These are phyloP conservation scores for Citrus hindsii DNA, from an alignment of 345 rosid genomes.

Conservation along the genomic window DNA sequence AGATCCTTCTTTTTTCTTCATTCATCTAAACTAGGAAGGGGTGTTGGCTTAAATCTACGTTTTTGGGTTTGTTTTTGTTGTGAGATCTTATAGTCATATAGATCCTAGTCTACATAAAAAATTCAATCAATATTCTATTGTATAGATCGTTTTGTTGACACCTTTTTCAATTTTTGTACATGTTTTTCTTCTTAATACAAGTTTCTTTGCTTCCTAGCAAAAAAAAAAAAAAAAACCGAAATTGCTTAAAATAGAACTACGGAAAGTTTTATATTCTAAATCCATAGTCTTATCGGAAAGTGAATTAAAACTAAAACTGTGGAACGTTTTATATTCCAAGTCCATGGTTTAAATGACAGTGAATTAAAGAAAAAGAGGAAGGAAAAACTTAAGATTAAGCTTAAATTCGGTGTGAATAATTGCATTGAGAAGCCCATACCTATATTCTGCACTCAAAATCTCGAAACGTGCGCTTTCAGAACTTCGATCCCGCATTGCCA, in stretches of 20 bases:
- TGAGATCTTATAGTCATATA: too few relatives aligned
- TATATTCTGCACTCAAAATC: constrained; percentile 67
- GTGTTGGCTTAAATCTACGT: too few relatives aligned
- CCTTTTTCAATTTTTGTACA: too few relatives aligned
- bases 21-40: too few relatives aligned
- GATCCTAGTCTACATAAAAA: too few relatives aligned
- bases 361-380: background rate
- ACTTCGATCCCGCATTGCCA: constrained; percentile 89
- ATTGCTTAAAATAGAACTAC: background rate
- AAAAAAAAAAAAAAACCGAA: background rate
- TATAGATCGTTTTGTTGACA: too few relatives aligned
- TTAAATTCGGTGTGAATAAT: background rate
- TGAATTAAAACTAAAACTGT: background rate
- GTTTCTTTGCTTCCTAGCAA: too few relatives aligned
- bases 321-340: background rate
- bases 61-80: too few relatives aligned
- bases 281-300: background rate
- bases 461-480: constrained; percentile 96
- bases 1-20: too few relatives aligned
- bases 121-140: too few relatives aligned
- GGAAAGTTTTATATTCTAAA: background rate
- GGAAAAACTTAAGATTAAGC: constrained; percentile 6
- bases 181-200: too few relatives aligned
- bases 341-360: background rate
- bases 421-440: constrained; percentile 37